Percentiles rank a stretch among this genome's conserved stretches.
Evolutionary conservation across 2,329 filamentous ascomycete species (phyloP).

Genomic region (Ophiostoma populinum): DNA sequence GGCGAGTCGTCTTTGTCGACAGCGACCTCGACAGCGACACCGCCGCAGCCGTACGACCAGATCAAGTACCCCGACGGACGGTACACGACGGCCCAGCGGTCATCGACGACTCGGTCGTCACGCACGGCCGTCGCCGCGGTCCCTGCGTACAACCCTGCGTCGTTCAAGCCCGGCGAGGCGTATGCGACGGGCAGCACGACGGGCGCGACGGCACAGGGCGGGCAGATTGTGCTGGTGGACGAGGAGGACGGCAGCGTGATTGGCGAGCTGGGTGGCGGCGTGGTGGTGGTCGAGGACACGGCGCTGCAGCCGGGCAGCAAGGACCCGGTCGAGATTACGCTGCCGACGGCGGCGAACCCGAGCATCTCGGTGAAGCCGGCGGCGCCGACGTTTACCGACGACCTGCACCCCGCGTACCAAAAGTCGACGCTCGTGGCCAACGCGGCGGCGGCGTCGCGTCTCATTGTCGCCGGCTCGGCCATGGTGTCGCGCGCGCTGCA

Average conservation of each 20-base stretch:
- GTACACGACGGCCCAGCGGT: background rate
- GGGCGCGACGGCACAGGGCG: too few relatives aligned
- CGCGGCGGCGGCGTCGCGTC: conserved; percentile 70
- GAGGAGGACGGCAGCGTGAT: conserved; percentile 94
- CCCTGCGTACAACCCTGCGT: conserved; percentile 62
- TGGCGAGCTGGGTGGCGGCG: conserved; percentile 38
- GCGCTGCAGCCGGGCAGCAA: conserved; percentile 75
- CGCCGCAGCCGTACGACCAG: conserved; percentile 1
- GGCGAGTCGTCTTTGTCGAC: too few relatives aligned
- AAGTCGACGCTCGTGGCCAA: conserved; percentile 74
- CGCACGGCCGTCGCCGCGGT: conserved; percentile 23
- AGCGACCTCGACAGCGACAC: too few relatives aligned
- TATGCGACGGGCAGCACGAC: conserved; percentile 52
- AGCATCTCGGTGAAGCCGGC: conserved; percentile 50
- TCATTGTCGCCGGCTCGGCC: conserved; percentile 77
- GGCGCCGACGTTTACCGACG: conserved; percentile 54
- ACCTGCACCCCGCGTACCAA: conserved; percentile 81
- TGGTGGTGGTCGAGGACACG: conserved; percentile 44
- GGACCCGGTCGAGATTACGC: conserved; percentile 65
- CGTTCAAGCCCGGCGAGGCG: conserved; percentile 63
- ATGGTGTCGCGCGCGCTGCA: conserved; percentile 64
- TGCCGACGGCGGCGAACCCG: conserved; percentile 48
- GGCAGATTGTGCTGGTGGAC: conserved; percentile 81
- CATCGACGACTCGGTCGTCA: conserved; percentile 14
- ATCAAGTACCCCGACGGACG: conserved; percentile 6